Evolutionary conservation across 176 grass and related monocot genomes (phyloP), one percentile per base, ranked within the genome.

Genomic region (Puya raimondii): DNA sequence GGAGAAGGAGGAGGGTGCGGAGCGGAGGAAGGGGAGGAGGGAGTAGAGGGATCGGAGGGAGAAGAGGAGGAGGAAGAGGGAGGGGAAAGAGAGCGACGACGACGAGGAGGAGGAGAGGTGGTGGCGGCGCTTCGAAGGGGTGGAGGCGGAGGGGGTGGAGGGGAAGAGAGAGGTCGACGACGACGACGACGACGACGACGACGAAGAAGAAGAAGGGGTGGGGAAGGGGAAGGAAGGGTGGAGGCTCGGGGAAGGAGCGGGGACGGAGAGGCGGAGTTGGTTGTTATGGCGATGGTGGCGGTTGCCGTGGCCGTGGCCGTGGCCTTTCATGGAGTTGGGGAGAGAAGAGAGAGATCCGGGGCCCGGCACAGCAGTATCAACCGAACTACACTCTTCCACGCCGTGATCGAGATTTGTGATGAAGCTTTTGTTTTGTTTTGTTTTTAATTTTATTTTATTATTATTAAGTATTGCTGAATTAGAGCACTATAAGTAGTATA

Each of bases 31-130:
- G 84, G 53, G 0, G 85, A 80, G 51, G 61, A 26, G 71, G 81
- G 69, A 49, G 74, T 50, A 67, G 33, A 53, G 68, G 75, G 13
- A 12, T 69, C 59, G 50, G 88, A 78, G 6, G 79, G 79, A 33
- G 82, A 72, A 12, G 80, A 54, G 53, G 78, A 69, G 65, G 74
- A 70, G 21, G 53, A 50, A 66, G 49, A 57, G 16, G 48, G 83
- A 33, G 50, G 74, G 33, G 81, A 54, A 64, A 76, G 77, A 11
- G 68, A 70, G 51, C 87, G 66, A 85, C 83, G 71, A 90, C 75
- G 25, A 76, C 71, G 57, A 82, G 88, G 47, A 85, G 48, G 15
- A 83, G 84, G 67, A 90, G 74, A 59, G 85, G 71, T 67, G 72
- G 71, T 52, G 80, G 66, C 75, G 64, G 26, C 14, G 52, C 48